These are phyloP conservation scores for Tetrahymena elliotti DNA, from an alignment of 73 alveolate species.

Conservation along the genomic window DNA sequence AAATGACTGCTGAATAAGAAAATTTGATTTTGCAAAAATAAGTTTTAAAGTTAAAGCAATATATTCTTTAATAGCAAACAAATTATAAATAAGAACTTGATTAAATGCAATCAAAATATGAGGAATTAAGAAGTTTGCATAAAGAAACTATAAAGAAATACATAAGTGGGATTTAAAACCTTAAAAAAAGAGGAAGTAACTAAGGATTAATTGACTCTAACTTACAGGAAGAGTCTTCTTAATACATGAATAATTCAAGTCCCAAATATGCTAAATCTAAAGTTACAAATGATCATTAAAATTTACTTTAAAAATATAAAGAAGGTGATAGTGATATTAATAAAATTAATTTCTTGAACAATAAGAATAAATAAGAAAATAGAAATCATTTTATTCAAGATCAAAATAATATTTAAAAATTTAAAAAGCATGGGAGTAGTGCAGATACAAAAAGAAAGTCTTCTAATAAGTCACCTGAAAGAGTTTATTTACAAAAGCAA, in stretches of 20 bases:
- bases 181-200: background rate
- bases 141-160: background rate
- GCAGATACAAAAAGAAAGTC: background rate
- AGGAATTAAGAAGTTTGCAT: background rate
- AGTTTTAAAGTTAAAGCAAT: background rate
- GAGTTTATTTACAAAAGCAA: background rate
- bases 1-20: background rate
- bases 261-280: background rate
- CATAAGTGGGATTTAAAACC: background rate
- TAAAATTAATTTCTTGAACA: background rate
- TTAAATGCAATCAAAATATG: background rate
- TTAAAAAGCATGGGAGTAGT: background rate
- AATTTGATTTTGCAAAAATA: background rate
- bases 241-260: background rate
- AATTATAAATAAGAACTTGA: background rate
- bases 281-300: background rate
- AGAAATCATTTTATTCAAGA: background rate
- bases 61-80: background rate
- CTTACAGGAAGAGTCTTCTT: background rate
- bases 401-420: background rate
- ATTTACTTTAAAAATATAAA: background rate
- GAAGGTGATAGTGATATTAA: background rate
- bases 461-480: background rate
- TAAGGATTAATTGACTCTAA: background rate
- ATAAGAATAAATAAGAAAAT: background rate